Base-by-base conservation (phyloP, 805 yeast genomes). In the Wickerhamiella occidentalis region DNA sequence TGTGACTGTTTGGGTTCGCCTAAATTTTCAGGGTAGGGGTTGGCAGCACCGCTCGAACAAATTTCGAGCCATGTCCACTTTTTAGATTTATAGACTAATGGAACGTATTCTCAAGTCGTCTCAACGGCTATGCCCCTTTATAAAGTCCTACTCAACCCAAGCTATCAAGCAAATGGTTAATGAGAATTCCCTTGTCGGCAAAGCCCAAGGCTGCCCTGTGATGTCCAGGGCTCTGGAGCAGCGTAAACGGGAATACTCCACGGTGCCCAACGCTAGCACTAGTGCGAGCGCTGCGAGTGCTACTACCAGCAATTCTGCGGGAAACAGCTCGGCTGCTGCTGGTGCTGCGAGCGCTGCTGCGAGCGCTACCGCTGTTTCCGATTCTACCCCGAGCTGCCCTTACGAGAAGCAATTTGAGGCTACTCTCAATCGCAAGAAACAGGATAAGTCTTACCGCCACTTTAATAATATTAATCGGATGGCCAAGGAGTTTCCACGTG, bases 401-500 rank as follows among this genome's bases (percentile, higher is more conserved):
- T 88, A 79, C 66, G 73, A 77, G 46, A 84, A 84, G 1, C 73
- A 77, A 56, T 79, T 86, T 63, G 74, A 75, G 51, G 64, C 66
- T 44, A 92, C 87, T 59, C 70, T 92, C 53, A 64, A 71, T 51
- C 76, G 75, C 62, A 92, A 92, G 70, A 79, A 94, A 64, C 58
- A 69, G 45, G 98, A 92, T 71, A 85, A 84, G 66, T 86, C 96
- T 19, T 92, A 92, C 69, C 82, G 99, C 60, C 90, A 77, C 67
- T 92, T 92, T 76, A 92, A 92, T 77, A 92, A 92, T 73, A 87
- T 92, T 71, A 92, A 92, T 73, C 80, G 99, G 58, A 74, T 92
- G 58, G 97, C 97, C 44, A 73, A 79, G 53, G 95, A 90, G 64
- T 92, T 86, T 63, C 99, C 99, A 40, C 71, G 71, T 60, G 98